Conservation (phyloP, 495 filamentous ascomycete genomes). For the Penicillium canescens region DNA sequence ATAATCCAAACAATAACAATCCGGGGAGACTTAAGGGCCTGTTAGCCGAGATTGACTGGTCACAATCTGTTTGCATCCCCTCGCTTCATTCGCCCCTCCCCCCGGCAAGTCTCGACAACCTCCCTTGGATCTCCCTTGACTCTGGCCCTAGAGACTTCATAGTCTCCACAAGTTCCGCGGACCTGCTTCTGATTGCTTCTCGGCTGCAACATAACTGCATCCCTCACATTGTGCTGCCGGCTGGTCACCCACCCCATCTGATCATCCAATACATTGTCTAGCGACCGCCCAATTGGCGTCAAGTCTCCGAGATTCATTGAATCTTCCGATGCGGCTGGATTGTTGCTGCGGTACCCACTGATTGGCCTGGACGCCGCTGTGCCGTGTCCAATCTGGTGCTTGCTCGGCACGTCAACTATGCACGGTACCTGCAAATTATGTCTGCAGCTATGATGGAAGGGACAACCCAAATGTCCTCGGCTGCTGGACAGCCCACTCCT, state of each 20-base stretch:
- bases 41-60: slow-evolving; percentile 25
- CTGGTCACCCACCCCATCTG: slow-evolving; percentile 3
- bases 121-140: slow-evolving; percentile 12
- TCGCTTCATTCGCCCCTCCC: slow-evolving; percentile 15
- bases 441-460: slow-evolving; percentile 31
- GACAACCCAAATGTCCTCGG: slow-evolving; percentile 29
- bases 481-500: slow-evolving; percentile 22
- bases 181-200: slow-evolving; percentile 19
- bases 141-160: slow-evolving; percentile 9
- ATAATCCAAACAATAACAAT: slow-evolving; percentile 1
- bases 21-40: not conserved
- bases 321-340: slow-evolving; percentile 20
- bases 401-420: slow-evolving; percentile 32
- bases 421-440: slow-evolving; percentile 21
- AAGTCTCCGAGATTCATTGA: slow-evolving; percentile 7
- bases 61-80: slow-evolving; percentile 28
- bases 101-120: not conserved
- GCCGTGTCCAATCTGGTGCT: slow-evolving; percentile 24
- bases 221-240: slow-evolving; percentile 27
- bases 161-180: slow-evolving; percentile 15
- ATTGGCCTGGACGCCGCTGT: slow-evolving; percentile 17
- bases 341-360: slow-evolving; percentile 10
- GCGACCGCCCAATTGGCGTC: slow-evolving; percentile 13
- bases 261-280: slow-evolving; percentile 22
- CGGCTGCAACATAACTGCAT: slow-evolving; percentile 12